Evolutionary conservation across 768 basidiomycete species (phyloP).

Genomic region (Podaxis sp.): DNA sequence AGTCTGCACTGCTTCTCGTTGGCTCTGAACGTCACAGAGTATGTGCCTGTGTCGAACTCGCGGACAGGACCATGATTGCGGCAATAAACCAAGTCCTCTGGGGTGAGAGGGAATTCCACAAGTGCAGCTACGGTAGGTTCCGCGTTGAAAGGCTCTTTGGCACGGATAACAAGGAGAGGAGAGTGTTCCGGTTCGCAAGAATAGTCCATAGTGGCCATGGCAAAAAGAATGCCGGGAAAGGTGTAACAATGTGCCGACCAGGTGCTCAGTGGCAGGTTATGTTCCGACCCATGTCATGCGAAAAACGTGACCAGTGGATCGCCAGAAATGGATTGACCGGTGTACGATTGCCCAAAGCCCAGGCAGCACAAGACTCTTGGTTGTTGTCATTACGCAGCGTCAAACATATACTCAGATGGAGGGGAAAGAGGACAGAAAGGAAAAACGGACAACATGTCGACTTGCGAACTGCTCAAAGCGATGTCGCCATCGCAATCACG

Average conservation of each 20-base stretch:
- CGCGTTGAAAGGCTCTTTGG: constrained; percentile 62
- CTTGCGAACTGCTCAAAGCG: neutral
- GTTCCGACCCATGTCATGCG: constrained; percentile 12
- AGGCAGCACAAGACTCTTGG: neutral
- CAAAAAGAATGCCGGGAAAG: constrained; percentile 2
- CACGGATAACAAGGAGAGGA: constrained; percentile 43
- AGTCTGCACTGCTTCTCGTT: constrained; percentile 32
- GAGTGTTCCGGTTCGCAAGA: constrained; percentile 50
- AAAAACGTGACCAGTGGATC: neutral
- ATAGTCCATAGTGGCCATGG: constrained; percentile 40
- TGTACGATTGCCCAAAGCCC: neutral
- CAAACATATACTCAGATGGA: neutral
- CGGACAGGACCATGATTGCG: constrained; percentile 70
- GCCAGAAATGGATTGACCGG: neutral
- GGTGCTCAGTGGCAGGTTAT: neutral
- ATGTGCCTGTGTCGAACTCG: constrained; percentile 47
- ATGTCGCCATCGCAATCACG: constrained; percentile 22
- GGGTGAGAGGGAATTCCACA: constrained; percentile 59
- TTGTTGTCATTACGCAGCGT: neutral
- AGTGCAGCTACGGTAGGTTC: constrained; percentile 59
- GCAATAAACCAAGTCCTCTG: constrained; percentile 64
- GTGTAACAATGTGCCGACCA: neutral
- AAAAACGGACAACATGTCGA: neutral
- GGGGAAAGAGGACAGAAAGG: neutral
- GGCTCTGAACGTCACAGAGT: constrained; percentile 40